Conservation (phyloP, 1,284 basidiomycete species). For the Fomitopsis pinicola region DNA sequence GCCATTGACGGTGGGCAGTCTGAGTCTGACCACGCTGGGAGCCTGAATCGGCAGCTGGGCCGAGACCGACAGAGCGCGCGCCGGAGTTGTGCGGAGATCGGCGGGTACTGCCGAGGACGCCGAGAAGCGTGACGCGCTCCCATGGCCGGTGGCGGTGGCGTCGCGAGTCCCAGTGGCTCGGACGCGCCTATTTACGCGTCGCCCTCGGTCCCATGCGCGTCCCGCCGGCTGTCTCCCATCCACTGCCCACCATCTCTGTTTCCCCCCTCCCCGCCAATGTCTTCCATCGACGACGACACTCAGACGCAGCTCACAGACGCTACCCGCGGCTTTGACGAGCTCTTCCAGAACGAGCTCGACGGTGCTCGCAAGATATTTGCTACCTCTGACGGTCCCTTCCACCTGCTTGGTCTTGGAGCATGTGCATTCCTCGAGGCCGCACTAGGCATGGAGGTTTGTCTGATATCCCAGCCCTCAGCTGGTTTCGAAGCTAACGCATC, state of each 20-base stretch:
- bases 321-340: slow-evolving; percentile 55
- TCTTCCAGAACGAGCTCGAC: slow-evolving; percentile 64
- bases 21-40: background rate
- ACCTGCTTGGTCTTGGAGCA: slow-evolving; percentile 67
- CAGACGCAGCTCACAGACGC: slow-evolving; percentile 42
- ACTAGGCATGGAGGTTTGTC: slow-evolving; percentile 72
- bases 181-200: slow-evolving; percentile 2
- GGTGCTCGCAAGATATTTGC: slow-evolving; percentile 49
- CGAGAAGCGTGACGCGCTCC: background rate
- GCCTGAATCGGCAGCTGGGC: too few relatives aligned
- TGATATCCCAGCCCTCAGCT: slow-evolving; percentile 4
- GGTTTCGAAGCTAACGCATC: background rate
- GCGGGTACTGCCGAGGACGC: background rate
- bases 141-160: background rate
- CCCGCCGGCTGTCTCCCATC: background rate
- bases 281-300: slow-evolving; percentile 21
- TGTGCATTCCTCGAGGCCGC: slow-evolving; percentile 74
- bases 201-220: background rate
- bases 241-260: background rate
- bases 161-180: background rate
- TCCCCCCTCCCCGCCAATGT: slow-evolving; percentile 6
- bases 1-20: background rate
- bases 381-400: slow-evolving; percentile 56
- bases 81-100: background rate
- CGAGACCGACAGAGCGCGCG: background rate